Base-by-base conservation (phyloP, 345 rosid species). In the Orychophragmus violaceus region DNA sequence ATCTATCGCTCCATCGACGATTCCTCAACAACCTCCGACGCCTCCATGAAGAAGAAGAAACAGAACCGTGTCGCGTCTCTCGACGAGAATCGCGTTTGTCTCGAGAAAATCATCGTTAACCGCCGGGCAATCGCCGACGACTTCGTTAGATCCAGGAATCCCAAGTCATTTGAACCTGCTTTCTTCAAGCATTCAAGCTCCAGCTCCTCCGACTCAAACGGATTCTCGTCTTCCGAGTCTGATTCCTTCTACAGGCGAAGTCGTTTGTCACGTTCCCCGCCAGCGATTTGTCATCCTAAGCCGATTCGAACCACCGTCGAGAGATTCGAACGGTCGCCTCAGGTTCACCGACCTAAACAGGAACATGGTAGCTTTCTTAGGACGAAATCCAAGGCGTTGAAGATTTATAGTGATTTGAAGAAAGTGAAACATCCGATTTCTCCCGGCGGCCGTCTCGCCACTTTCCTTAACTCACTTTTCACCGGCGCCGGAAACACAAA, bases 361-460 rank as follows among this genome's bases (percentile, higher is more conserved):
- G 76, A 71, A 29, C 76, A 72, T 5, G 85, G 82, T 30, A 30
- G 32, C 32, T 29, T 29, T 29, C 8, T 29, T 19, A 89, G 81
- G 70, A 83, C 91, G 3, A 89, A 86, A 75, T 86, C 91, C 0
- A 87, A 81, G 53, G 98, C 96, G 16, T 68, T 86, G 62, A 86
- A 82, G 80, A 84, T 89, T 66, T 89, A 89, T 72, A 80, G 72
- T 54, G 96, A 87, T 60, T 74, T 89, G 30, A 89, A 87, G 83
- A 92, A 81, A 72, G 85, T 76, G 8, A 89, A 87, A 74, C 98
- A 93, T 59, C 98, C 98, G 3, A 82, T 86, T 62, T 93, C 98
- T 14, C 98, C 98, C 0, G 96, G 92, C 3, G 87, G 88, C 1
- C 82, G 85, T 64, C 83, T 93, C 30, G 79, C 96, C 4, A 82